Conservation (phyloP, 371 early-diverging fungal species). For the Chytridium lagenaria region DNA sequence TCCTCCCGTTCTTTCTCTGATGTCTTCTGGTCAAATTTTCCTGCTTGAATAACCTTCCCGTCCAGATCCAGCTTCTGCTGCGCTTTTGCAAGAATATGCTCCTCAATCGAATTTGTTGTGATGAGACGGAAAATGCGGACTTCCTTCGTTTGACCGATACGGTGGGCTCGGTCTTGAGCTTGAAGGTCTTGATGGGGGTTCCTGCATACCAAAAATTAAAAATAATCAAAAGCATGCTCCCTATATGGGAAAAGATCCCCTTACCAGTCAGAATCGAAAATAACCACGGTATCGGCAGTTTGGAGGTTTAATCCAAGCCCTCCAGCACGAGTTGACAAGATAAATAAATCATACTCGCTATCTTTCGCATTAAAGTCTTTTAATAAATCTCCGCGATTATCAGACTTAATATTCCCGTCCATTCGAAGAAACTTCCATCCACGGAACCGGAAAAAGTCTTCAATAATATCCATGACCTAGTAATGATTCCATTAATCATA, state of each 20-base stretch:
- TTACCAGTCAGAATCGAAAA: slow-evolving; percentile 98
- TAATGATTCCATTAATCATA: neutral
- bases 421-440: slow-evolving; percentile 86
- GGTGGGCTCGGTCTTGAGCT: slow-evolving; percentile 99
- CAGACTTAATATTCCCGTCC: slow-evolving; percentile 95
- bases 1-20: slow-evolving; percentile 92
- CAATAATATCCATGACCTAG: slow-evolving; percentile 93
- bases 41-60: slow-evolving; percentile 98
- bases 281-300: slow-evolving; percentile 99
- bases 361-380: slow-evolving; percentile 83
- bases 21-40: slow-evolving; percentile 97
- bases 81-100: slow-evolving; percentile 94
- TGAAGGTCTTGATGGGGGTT: slow-evolving; percentile 99
- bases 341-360: slow-evolving; percentile 90
- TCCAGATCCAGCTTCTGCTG: slow-evolving; percentile 96
- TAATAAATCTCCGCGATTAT: slow-evolving; percentile 85
- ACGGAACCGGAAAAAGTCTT: slow-evolving; percentile 87
- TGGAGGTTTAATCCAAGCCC: slow-evolving; percentile 99
- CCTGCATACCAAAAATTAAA: slow-evolving; percentile 32
- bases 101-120: slow-evolving; percentile 95
- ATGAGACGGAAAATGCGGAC: slow-evolving; percentile 97
- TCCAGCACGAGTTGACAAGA: slow-evolving; percentile 99
- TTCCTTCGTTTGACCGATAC: slow-evolving; percentile 99
- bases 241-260: too few relatives aligned
- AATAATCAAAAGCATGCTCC: neutral